phyloP scores from a whole-genome alignment of 306 rosid genomes.

The Vigna unguiculata region DNA sequence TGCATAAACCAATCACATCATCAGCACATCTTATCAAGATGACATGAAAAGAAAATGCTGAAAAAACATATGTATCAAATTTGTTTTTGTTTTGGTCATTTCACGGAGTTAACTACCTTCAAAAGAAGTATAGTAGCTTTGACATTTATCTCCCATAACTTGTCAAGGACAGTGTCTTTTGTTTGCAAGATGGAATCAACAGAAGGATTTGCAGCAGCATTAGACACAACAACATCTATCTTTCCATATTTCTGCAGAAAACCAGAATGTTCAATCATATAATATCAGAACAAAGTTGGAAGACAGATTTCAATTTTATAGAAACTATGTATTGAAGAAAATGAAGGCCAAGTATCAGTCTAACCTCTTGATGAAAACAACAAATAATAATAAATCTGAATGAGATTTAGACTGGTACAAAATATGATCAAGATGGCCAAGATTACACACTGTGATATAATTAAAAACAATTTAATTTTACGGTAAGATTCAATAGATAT shows the following conservation, averaged over 20 bases:
- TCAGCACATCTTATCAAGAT: constrained; percentile 18
- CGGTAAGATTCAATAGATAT: too few species aligned
- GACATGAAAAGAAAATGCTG: neutral
- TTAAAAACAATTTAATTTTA: too few species aligned
- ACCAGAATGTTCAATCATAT: constrained; percentile 38
- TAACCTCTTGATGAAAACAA: constrained; percentile 26
- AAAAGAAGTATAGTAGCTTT: constrained; percentile 90
- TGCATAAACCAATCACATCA: constrained; percentile 34
- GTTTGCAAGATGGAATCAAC: constrained; percentile 68
- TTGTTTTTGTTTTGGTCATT: constrained; percentile 4
- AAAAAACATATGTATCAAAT: constrained; percentile 17
- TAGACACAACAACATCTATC: constrained; percentile 88
- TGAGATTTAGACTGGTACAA: constrained; percentile 10
- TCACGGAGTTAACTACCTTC: constrained; percentile 59
- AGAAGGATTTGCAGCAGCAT: constrained; percentile 96
- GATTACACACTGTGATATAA: neutral
- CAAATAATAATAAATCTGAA: neutral
- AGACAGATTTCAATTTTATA: constrained; percentile 2
- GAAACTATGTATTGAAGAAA: neutral
- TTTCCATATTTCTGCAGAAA: constrained; percentile 85
- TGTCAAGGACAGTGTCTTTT: constrained; percentile 80
- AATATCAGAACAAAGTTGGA: constrained; percentile 15
- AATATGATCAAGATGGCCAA: neutral
- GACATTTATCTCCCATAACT: constrained; percentile 96
- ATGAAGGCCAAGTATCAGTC: constrained; percentile 25